Percentiles rank a stretch among this genome's conserved stretches.
Evolutionary conservation across 805 yeast genomes (phyloP).

Genomic region (Wickerhamomyces strasburgensis): DNA sequence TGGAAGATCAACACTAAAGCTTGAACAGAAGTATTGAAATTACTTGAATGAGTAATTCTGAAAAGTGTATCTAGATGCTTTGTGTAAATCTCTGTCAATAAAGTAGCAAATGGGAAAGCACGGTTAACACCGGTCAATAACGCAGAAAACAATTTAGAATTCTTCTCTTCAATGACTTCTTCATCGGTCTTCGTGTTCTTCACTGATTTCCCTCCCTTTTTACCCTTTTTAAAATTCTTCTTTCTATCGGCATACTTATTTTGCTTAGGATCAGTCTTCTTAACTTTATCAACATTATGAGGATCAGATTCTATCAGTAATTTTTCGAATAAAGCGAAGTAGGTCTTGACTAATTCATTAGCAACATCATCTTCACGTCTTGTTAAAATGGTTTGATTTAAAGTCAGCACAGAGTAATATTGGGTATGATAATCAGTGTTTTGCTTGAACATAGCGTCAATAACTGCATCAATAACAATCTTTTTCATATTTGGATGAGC

Average conservation of each 20-base stretch:
- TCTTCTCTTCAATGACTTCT: slow-evolving; percentile 72
- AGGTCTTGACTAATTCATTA: slow-evolving; percentile 74
- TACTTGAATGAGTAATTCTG: slow-evolving; percentile 88
- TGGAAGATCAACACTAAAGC: slow-evolving; percentile 84
- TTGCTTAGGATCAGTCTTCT: slow-evolving; percentile 30
- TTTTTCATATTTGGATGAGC: slow-evolving; percentile 95
- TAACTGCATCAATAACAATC: slow-evolving; percentile 70
- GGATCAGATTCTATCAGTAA: slow-evolving; percentile 64
- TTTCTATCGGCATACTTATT: slow-evolving; percentile 61
- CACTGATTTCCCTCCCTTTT: slow-evolving; percentile 82
- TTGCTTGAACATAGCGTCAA: slow-evolving; percentile 73
- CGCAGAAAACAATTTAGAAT: slow-evolving; percentile 81
- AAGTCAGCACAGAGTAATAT: slow-evolving; percentile 81
- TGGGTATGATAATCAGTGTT: slow-evolving; percentile 80
- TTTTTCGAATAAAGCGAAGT: slow-evolving; percentile 82
- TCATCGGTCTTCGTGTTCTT: slow-evolving; percentile 57
- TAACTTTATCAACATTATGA: slow-evolving; percentile 37
- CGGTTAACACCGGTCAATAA: slow-evolving; percentile 92
- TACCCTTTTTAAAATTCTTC: slow-evolving; percentile 74
- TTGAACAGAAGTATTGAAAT: slow-evolving; percentile 91
- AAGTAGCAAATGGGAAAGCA: slow-evolving; percentile 85
- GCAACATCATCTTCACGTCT: slow-evolving; percentile 76
- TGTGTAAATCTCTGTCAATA: slow-evolving; percentile 65
- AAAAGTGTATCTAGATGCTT: slow-evolving; percentile 79
- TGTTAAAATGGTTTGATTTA: slow-evolving; percentile 89